Evolutionary conservation across 2,329 filamentous ascomycete species (phyloP), one percentile per base, ranked within the genome.

Genomic region (Fusarium nisikadoi): DNA sequence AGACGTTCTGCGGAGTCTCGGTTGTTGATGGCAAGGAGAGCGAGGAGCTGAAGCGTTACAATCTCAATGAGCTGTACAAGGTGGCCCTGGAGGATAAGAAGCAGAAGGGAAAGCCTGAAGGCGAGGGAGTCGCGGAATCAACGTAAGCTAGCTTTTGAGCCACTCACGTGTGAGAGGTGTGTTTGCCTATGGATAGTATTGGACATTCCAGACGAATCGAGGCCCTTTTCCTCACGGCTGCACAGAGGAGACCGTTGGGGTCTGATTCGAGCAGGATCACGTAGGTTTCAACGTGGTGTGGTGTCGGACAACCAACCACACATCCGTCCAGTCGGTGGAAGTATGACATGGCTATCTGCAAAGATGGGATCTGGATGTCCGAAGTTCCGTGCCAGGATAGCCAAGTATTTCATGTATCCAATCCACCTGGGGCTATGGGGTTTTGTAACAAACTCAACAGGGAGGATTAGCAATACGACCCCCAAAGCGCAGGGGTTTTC

Each of bases 1-100:
- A 95, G 92, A 91, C 90, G 61, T 87, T 93, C 43, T 92, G 91
- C 76, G 93, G 93, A 27, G 91, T 96, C 84, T 94, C 92, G 71
- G 93, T 96, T 38, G 92, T 96, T 8, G 89, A 90, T 68, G 86
- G 88, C 19, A 79, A 77, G 46, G 89, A 93, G 77, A 96, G 91
- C 86, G 92, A 94, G 54, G 84, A 85, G 50, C 84, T 95, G 67
- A 95, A 93, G 82, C 88, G 90, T 73, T 95, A 91, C 82, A 96
- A 96, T 80, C 81, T 97, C 42, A 89, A 91, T 62, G 93, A 94
- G 80, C 87, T 95, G 29, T 93, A 92, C 78, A 84, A 84, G 62
- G 66, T 77, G 62, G 60, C 55, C n/a, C 67, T 67, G 42, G 69
- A 70, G 31, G 59, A 70, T 38, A 72, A 60, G 52, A 52, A 60